phyloP scores from a whole-genome alignment of 2,329 filamentous ascomycete species.

The Exserohilum turcica region DNA sequence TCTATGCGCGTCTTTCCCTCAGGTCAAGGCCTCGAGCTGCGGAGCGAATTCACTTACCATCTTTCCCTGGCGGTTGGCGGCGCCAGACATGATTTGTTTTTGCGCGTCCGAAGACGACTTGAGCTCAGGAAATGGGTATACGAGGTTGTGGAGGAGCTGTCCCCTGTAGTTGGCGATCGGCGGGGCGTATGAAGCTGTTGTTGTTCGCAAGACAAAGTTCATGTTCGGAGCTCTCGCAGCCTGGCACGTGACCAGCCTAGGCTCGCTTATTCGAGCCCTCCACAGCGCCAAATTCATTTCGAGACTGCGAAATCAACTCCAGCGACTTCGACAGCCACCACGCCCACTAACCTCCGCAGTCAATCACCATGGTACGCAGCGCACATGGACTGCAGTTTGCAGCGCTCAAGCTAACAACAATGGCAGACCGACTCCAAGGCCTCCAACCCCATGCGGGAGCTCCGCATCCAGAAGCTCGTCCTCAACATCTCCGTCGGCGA shows the following conservation, averaged over 20 bases:
- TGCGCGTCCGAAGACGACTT: constrained; percentile 54
- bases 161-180: constrained; percentile 25
- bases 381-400: constrained; percentile 2
- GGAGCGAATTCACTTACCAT: constrained; percentile 75
- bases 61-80: constrained; percentile 91
- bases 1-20: constrained; percentile 52
- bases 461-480: constrained; percentile 99
- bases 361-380: constrained; percentile 47
- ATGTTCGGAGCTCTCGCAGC: constrained; percentile 23
- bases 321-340: constrained; percentile 39
- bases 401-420: constrained; percentile 29
- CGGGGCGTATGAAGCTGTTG: constrained; percentile 34
- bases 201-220: constrained; percentile 19
- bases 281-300: constrained; percentile 31
- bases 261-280: constrained; percentile 20
- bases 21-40: constrained; percentile 43
- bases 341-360: constrained; percentile 47
- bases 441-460: constrained; percentile 99
- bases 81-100: constrained; percentile 49
- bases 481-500: constrained; percentile 99
- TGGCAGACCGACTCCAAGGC: constrained; percentile 64
- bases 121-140: constrained; percentile 7
- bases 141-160: constrained; percentile 10
- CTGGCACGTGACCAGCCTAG: constrained; percentile 23
- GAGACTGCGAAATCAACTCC: constrained; percentile 24